Evolutionary conservation across 768 basidiomycete species (phyloP).

Genomic region (Pisolithus sp.): DNA sequence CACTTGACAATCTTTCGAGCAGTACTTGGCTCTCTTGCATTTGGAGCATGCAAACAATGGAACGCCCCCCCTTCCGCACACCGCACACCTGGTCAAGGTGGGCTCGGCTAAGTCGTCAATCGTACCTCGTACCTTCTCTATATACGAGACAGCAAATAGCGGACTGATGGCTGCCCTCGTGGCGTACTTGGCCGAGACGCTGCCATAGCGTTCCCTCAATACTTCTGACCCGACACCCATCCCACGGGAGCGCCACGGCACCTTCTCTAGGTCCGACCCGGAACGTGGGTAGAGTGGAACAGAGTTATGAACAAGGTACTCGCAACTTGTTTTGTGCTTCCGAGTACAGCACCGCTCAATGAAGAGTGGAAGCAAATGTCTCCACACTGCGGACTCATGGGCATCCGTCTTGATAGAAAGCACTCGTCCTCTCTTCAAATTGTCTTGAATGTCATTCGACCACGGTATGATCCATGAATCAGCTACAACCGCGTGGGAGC

Average conservation of each 20-base stretch:
- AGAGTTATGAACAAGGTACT: conserved; percentile 29
- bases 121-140: conserved; percentile 32
- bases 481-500: conserved; percentile 44
- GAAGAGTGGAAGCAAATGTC: conserved; percentile 39
- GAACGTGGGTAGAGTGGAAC: conserved; percentile 28
- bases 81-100: conserved; percentile 7
- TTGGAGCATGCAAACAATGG: conserved; percentile 27
- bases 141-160: conserved; percentile 45
- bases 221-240: conserved; percentile 38
- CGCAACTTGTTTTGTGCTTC: conserved; percentile 39
- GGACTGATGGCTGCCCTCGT: conserved; percentile 49
- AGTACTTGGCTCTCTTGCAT: conserved; percentile 38
- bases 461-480: conserved; percentile 44
- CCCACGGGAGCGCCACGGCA: conserved; percentile 50
- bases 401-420: conserved; percentile 11
- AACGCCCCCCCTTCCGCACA: conserved; percentile 16
- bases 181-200: conserved; percentile 34
- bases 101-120: background rate
- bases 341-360: conserved; percentile 46
- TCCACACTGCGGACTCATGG: conserved; percentile 32
- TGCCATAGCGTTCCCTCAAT: conserved; percentile 34
- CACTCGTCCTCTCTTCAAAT: conserved; percentile 11
- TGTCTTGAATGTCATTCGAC: conserved; percentile 6
- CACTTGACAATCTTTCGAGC: conserved; percentile 40
- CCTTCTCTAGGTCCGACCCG: conserved; percentile 25